These are phyloP conservation scores for Podospora pseudoanserina DNA, from an alignment of 495 filamentous ascomycete genomes.

Conservation along the genomic window DNA sequence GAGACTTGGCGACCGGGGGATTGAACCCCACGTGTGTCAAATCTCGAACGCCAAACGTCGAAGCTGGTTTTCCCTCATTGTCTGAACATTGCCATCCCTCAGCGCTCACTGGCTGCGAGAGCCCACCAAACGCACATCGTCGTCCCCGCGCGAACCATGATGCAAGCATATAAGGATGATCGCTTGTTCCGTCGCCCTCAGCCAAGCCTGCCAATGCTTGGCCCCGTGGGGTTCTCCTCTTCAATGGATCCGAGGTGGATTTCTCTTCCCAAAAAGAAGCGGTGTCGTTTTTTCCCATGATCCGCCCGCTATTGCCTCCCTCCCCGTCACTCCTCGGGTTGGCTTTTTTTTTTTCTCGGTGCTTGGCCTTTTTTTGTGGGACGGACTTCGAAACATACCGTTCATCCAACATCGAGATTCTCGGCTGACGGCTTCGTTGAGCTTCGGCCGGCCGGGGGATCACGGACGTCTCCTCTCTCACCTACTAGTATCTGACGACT, in stretches of 20 bases:
- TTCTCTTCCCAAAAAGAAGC: background rate
- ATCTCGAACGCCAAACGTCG: conserved; percentile 5
- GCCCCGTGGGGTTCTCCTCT: conserved; percentile 3
- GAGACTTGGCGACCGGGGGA: background rate
- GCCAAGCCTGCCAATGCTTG: conserved; percentile 13
- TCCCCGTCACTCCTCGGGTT: background rate
- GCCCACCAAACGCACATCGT: background rate
- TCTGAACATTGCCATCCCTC: background rate
- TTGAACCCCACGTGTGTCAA: conserved; percentile 8
- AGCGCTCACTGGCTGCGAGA: background rate
- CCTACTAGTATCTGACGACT: background rate
- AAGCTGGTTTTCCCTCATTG: background rate
- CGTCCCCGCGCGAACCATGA: background rate
- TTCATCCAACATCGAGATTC: background rate
- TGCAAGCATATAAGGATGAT: conserved; percentile 6
- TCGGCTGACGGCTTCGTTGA: background rate
- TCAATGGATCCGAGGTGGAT: background rate
- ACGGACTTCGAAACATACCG: background rate
- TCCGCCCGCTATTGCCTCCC: background rate
- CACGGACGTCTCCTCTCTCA: background rate
- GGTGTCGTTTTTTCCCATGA: background rate
- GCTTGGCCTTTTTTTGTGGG: background rate
- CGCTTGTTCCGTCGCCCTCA: background rate
- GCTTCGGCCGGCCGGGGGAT: background rate
- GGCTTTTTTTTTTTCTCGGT: background rate